phyloP scores from a whole-genome alignment of 2,329 filamentous ascomycete species.

The Penicillium sp. region DNA sequence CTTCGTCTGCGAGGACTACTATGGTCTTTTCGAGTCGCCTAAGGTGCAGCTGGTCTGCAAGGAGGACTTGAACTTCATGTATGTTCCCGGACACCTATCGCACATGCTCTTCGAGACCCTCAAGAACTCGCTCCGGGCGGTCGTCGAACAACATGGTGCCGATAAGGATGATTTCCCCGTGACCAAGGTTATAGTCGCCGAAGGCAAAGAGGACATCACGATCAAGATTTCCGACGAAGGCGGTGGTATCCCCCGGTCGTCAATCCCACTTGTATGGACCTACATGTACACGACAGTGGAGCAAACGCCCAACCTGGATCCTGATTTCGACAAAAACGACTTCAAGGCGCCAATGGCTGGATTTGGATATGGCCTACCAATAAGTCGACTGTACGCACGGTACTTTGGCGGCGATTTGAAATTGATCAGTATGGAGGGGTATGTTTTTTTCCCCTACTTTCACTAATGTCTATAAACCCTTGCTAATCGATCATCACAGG shows the following conservation, averaged over 20 bases:
- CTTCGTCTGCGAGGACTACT: conserved; percentile 99
- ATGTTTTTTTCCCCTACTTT: conserved; percentile 42
- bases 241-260: conserved; percentile 86
- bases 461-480: neutral
- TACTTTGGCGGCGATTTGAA: conserved; percentile 98
- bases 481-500: conserved; percentile 48
- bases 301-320: conserved; percentile 88
- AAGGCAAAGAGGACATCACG: conserved; percentile 97
- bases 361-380: conserved; percentile 95
- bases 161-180: conserved; percentile 96
- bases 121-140: conserved; percentile 95
- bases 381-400: conserved; percentile 87
- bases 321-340: conserved; percentile 97
- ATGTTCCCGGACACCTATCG: conserved; percentile 95
- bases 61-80: conserved; percentile 96
- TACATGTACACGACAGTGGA: conserved; percentile 99
- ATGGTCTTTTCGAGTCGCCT: conserved; percentile 93
- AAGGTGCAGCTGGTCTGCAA: conserved; percentile 96
- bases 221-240: conserved; percentile 98
- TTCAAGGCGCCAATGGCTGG: conserved; percentile 99
- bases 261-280: conserved; percentile 98
- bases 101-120: conserved; percentile 99
- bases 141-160: conserved; percentile 90
- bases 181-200: conserved; percentile 95
- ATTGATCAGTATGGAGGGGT: conserved; percentile 99